Conservation (phyloP, 2,329 filamentous ascomycete genomes). For the Malbranchea cinnamomea region DNA sequence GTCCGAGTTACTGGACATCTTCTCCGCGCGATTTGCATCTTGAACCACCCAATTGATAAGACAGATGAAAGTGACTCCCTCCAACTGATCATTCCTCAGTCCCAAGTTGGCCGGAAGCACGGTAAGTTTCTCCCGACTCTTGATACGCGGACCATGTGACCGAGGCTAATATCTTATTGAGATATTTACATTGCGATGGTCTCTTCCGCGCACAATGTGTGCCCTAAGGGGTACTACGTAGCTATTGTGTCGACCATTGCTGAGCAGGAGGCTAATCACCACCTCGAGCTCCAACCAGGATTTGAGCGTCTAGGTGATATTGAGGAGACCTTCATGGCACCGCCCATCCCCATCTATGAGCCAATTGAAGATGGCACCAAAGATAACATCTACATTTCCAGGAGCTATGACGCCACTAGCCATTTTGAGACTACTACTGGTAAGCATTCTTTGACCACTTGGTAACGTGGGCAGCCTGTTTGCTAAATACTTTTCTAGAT, state of each 20-base stretch:
- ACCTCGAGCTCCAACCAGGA: constrained; percentile 83
- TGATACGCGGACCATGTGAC: not conserved
- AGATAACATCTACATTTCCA: constrained; percentile 93
- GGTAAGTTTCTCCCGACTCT: constrained; percentile 40
- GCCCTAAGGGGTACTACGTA: constrained; percentile 97
- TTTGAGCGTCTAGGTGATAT: constrained; percentile 84
- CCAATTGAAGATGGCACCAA: constrained; percentile 66
- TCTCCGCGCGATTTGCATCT: constrained; percentile 89
- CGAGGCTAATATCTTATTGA: constrained; percentile 21
- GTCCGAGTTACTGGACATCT: constrained; percentile 77
- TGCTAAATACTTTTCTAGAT: constrained; percentile 33
- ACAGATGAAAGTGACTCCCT: constrained; percentile 79
- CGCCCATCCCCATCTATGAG: constrained; percentile 87
- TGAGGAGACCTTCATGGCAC: constrained; percentile 92
- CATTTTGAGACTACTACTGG: constrained; percentile 85
- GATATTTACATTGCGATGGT: constrained; percentile 96
- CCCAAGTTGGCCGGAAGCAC: constrained; percentile 90
- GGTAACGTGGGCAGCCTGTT: not conserved
- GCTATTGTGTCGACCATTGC: constrained; percentile 97
- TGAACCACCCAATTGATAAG: constrained; percentile 85
- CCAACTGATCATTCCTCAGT: constrained; percentile 95
- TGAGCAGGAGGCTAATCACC: constrained; percentile 81
- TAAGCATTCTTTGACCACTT: constrained; percentile 18
- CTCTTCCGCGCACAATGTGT: constrained; percentile 91
- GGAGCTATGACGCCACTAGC: constrained; percentile 94